Percentiles rank a stretch among this genome's conserved stretches.
Evolutionary conservation across 129 eudicot species (phyloP).

Genomic region (Silybum marianum): DNA sequence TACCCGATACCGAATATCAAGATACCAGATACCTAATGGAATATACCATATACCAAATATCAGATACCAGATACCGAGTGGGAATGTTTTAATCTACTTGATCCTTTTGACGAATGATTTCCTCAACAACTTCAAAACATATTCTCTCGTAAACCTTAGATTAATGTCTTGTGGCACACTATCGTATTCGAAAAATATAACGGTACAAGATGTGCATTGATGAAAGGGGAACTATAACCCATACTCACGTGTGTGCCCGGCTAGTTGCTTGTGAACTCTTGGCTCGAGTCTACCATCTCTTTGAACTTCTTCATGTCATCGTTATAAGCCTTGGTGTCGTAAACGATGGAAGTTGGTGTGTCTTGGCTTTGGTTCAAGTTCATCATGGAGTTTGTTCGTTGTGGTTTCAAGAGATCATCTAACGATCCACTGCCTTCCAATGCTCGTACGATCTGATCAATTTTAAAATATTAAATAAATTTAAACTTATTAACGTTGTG

Average conservation of each 20-base stretch:
- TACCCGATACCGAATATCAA: background rate
- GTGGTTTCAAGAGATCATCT: conserved; percentile 42
- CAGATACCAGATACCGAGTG: background rate
- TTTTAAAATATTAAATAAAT: background rate
- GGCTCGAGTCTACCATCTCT: conserved; percentile 46
- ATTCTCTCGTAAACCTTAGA: conserved; percentile 17
- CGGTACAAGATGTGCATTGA: conserved; percentile 18
- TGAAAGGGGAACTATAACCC: conserved; percentile 26
- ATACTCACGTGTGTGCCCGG: conserved; percentile 15
- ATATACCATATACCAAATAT: too few species aligned
- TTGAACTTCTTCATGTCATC: conserved; percentile 67
- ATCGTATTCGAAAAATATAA: background rate
- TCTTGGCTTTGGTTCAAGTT: conserved; percentile 18
- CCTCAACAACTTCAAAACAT: background rate
- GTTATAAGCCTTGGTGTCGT: conserved; percentile 63
- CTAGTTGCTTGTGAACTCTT: conserved; percentile 34
- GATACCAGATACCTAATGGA: too few species aligned
- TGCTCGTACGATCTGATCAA: conserved; percentile 60
- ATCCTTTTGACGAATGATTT: background rate
- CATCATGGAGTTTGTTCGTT: background rate
- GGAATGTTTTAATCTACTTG: background rate
- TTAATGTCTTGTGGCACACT: background rate
- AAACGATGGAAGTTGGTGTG: conserved; percentile 23
- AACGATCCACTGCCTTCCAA: conserved; percentile 59
- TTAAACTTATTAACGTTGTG: background rate